A percentile compares a stretch with the other conserved stretches of the same genome.
Conservation (phyloP, 2,329 filamentous ascomycete genomes). For the Triangularia verruculosa region DNA sequence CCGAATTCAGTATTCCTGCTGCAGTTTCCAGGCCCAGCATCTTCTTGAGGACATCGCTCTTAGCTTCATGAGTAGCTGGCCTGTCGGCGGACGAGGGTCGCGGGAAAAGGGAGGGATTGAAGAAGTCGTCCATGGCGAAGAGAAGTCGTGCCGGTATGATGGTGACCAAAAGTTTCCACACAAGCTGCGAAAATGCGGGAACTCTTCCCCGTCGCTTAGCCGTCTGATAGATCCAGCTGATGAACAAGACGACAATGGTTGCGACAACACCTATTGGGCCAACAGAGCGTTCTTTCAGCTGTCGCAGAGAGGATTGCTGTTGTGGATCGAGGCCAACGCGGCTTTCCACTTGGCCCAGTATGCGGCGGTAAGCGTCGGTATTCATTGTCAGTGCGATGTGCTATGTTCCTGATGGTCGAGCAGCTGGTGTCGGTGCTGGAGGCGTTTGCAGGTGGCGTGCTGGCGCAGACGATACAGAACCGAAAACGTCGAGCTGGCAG, state of each 20-base stretch:
- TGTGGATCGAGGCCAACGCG: conserved; percentile 23
- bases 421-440: conserved; percentile 11
- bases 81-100: conserved; percentile 18
- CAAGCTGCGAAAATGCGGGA: conserved; percentile 41
- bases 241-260: conserved; percentile 34
- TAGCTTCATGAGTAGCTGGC: conserved; percentile 49
- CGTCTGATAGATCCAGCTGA: conserved; percentile 36
- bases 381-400: conserved; percentile 34
- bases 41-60: conserved; percentile 62
- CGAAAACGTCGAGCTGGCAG: not conserved
- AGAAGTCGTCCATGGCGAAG: conserved; percentile 55
- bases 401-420: not conserved
- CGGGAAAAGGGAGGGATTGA: conserved; percentile 46
- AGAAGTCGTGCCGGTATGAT: conserved; percentile 56
- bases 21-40: conserved; percentile 45
- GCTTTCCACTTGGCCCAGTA: conserved; percentile 32
- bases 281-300: conserved; percentile 33
- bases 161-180: conserved; percentile 61
- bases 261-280: conserved; percentile 38
- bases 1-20: conserved; percentile 50
- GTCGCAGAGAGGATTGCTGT: conserved; percentile 26
- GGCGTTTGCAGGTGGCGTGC: not conserved
- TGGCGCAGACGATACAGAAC: too few relatives aligned
- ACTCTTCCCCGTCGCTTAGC: conserved; percentile 30
- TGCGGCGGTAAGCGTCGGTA: conserved; percentile 31